Conservation (phyloP, 495 filamentous ascomycete genomes). For the Podospora pseudocomata region DNA sequence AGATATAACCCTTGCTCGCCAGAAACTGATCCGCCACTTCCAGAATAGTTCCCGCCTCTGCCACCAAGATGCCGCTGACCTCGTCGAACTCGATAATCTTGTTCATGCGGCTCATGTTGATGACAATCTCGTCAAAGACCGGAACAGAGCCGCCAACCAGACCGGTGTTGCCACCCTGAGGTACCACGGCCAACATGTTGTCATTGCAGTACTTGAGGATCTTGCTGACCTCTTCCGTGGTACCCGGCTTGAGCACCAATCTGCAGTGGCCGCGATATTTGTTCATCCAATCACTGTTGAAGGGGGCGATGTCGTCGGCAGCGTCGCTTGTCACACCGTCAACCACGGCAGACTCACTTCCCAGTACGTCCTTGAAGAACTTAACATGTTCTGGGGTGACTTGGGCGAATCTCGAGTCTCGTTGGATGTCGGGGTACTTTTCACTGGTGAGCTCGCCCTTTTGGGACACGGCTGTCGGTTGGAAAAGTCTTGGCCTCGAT, state of each 20-base stretch:
- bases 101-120: conserved; percentile 86
- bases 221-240: conserved; percentile 79
- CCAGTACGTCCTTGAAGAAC: conserved; percentile 73
- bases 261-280: conserved; percentile 91
- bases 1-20: conserved; percentile 74
- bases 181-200: conserved; percentile 86
- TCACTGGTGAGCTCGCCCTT: conserved; percentile 74
- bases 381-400: conserved; percentile 72
- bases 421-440: conserved; percentile 76
- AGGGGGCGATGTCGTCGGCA: conserved; percentile 77
- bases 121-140: conserved; percentile 95
- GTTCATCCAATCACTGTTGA: conserved; percentile 98
- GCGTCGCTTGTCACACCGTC: conserved; percentile 73
- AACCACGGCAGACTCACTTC: conserved; percentile 71
- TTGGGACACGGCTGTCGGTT: conserved; percentile 21
- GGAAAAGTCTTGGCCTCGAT: conserved; percentile 32
- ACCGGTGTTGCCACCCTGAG: conserved; percentile 94
- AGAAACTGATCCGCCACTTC: conserved; percentile 83
- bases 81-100: conserved; percentile 86
- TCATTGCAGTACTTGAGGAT: conserved; percentile 92
- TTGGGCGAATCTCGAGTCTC: conserved; percentile 68
- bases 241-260: conserved; percentile 79
- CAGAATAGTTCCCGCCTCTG: conserved; percentile 85
- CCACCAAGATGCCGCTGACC: conserved; percentile 85
- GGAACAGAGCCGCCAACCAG: conserved; percentile 92